phyloP scores from a whole-genome alignment of 768 basidiomycete species.

The Tylopilus vinaceipallidus region DNA sequence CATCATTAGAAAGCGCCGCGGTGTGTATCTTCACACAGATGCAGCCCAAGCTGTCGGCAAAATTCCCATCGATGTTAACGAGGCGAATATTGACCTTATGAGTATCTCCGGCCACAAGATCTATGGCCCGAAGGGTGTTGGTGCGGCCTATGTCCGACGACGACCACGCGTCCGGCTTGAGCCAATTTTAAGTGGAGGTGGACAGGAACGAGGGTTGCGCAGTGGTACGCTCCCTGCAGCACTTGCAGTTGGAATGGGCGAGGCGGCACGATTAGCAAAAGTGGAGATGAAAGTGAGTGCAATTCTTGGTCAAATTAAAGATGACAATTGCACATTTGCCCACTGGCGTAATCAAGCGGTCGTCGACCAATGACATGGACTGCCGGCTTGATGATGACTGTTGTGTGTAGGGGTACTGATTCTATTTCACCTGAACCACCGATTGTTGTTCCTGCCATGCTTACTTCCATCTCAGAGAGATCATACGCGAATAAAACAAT shows the following conservation, averaged over 20 bases:
- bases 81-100: constrained; percentile 92
- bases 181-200: constrained; percentile 93
- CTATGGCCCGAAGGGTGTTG: constrained; percentile 96
- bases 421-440: background rate
- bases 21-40: constrained; percentile 95
- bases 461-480: constrained; percentile 57
- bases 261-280: constrained; percentile 89
- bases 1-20: constrained; percentile 80
- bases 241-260: constrained; percentile 89
- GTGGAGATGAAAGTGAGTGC: constrained; percentile 87
- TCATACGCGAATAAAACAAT: constrained; percentile 63
- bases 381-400: constrained; percentile 61
- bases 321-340: constrained; percentile 49
- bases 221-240: constrained; percentile 93
- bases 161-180: constrained; percentile 91
- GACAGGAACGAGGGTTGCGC: constrained; percentile 93
- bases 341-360: constrained; percentile 45
- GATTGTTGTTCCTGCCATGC: background rate
- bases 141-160: constrained; percentile 90
- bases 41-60: constrained; percentile 95
- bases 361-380: constrained; percentile 10
- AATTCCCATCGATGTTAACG: constrained; percentile 90
- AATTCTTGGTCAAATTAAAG: constrained; percentile 26
- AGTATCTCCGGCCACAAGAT: constrained; percentile 97
- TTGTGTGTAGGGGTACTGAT: constrained; percentile 97